Base-by-base conservation (phyloP, 2,329 filamentous ascomycete species). In the Aureobasidium sp. region DNA sequence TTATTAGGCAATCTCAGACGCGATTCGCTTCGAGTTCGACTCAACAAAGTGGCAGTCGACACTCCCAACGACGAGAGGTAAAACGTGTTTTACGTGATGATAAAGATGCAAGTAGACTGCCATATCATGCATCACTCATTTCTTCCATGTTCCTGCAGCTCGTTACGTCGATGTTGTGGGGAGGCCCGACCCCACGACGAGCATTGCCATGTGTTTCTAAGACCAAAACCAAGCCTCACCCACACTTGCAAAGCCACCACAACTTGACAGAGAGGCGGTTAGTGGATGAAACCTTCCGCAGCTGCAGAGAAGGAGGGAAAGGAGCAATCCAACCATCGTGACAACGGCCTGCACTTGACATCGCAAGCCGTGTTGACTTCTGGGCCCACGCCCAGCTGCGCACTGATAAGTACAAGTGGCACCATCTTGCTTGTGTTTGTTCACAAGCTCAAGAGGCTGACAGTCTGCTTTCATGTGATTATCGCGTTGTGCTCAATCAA, bases 191-290 rank as follows among this genome's bases (percentile, higher is more conserved):
- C 54, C 54, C 54, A 48, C 29, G 13, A 53, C 52, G 36, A 52
- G 30, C 49, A 54, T 37, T 54, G 53, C 41, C 53, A 57, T 47
- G 41, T 48, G 41, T 21, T 58, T 45, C 54, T 42, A 58, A 58
- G 54, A 58, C 41, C 53, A 45, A 25, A 29, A 57, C 41, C 54
- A 58, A 58, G 54, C 54, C 54, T 48, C 50, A 30, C 54, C 42
- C 54, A 58, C 54, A 48, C 42, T 21, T 58, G 54, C 54, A 32
- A 58, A 58, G 54, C 54, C 42, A 58, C 54, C 53, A 57, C 53
- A 57, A 57, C 7, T 16, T 58, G 54, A 48, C 53, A 39, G 25
- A 21, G 32, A 7, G 25, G 54, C 42, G 54, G n/a, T 57, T 57
- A 16, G 39, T 45, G 53, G 41, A 21, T 34, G 39, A 16, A 42